Evolutionary conservation across 2,329 filamentous ascomycete species (phyloP).

Genomic region (Pseudopyrenochaeta lycopersici): DNA sequence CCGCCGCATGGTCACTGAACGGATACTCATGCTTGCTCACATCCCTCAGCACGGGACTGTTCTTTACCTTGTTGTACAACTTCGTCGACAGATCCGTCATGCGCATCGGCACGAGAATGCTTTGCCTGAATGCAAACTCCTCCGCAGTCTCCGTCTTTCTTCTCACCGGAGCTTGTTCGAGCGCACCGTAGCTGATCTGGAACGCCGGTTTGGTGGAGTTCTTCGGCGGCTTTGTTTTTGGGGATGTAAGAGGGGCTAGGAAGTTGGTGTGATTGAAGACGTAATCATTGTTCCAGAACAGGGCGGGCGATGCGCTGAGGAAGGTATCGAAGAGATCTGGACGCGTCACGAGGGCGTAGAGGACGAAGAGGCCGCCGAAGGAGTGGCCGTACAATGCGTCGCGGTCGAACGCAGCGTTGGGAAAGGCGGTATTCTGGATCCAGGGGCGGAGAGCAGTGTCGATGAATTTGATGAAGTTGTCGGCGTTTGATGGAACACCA

Average conservation of each 20-base stretch:
- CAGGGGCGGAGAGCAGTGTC: constrained; percentile 51
- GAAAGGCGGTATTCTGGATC: constrained; percentile 39
- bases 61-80: constrained; percentile 33
- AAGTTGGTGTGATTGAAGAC: constrained; percentile 41
- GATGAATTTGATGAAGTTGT: constrained; percentile 57
- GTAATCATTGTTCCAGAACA: constrained; percentile 59
- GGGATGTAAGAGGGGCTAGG: constrained; percentile 24
- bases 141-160: constrained; percentile 38
- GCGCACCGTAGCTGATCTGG: constrained; percentile 40
- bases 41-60: constrained; percentile 33
- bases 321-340: constrained; percentile 56
- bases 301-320: constrained; percentile 57
- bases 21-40: constrained; percentile 40
- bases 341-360: constrained; percentile 56
- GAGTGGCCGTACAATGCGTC: constrained; percentile 62
- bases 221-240: not conserved
- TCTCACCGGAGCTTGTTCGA: constrained; percentile 37
- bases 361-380: constrained; percentile 59
- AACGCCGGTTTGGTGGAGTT: constrained; percentile 38
- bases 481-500: constrained; percentile 55
- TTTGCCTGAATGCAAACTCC: constrained; percentile 36
- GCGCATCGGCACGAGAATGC: constrained; percentile 29
- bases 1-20: constrained; percentile 42
- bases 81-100: constrained; percentile 33
- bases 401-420: constrained; percentile 41